Evolutionary conservation across 805 yeast species (phyloP).

Genomic region (Saccharomycopsis fibuligera): DNA sequence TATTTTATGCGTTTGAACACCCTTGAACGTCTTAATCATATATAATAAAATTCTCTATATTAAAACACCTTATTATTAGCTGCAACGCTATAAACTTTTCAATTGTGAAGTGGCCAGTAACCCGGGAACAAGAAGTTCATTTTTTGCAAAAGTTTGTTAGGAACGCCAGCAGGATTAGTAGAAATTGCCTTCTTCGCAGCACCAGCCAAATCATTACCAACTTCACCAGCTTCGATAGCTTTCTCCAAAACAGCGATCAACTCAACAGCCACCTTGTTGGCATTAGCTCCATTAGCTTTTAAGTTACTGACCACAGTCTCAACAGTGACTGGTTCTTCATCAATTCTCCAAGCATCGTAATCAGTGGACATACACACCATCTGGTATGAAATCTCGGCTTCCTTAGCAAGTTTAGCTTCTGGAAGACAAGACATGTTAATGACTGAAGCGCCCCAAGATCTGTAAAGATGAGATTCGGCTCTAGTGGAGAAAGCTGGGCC

Average conservation of each 20-base stretch:
- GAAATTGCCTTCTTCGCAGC: conserved; percentile 76
- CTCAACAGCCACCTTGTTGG: conserved; percentile 66
- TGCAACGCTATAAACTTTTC: no score
- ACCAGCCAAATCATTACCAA: conserved; percentile 69
- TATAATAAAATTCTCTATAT: no score
- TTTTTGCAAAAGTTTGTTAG: conserved; percentile 64
- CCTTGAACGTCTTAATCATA: no score
- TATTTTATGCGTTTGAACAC: no score
- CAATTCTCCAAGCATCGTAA: conserved; percentile 97
- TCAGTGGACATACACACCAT: conserved; percentile 99
- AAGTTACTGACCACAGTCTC: conserved; percentile 91
- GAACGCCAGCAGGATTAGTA: conserved; percentile 68
- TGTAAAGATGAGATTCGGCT: conserved; percentile 87
- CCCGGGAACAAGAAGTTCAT: conserved; percentile 89
- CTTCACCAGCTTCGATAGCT: conserved; percentile 48
- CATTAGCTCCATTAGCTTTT: conserved; percentile 81
- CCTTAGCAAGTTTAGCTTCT: conserved; percentile 95
- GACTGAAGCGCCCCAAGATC: conserved; percentile 86
- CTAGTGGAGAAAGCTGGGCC: conserved; percentile 98
- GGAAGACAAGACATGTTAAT: conserved; percentile 97
- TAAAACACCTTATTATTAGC: background rate
- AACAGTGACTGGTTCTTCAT: conserved; percentile 96
- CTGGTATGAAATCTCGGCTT: conserved; percentile 94
- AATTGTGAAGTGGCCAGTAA: conserved; percentile 55
- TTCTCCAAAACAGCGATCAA: conserved; percentile 62